Evolutionary conservation across 495 filamentous ascomycete genomes (phyloP).

Genomic region (Mytilinidion resinicola): DNA sequence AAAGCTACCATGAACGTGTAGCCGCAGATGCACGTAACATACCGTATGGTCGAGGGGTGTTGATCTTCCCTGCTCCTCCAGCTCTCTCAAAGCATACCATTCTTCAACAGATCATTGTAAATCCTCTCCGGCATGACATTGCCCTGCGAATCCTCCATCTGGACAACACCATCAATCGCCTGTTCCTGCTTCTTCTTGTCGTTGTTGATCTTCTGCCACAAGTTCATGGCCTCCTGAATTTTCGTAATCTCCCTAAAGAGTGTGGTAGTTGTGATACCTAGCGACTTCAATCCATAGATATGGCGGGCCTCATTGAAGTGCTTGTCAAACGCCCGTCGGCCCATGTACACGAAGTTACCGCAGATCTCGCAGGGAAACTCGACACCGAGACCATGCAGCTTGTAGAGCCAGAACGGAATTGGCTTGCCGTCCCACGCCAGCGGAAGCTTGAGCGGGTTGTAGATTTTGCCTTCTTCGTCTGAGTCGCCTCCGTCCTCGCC

Average conservation of each 20-base stretch:
- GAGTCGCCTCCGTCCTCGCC: conserved; percentile 43
- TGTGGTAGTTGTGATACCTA: conserved; percentile 87
- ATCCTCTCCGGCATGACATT: conserved; percentile 99
- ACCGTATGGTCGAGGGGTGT: no score
- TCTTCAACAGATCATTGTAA: conserved; percentile 76
- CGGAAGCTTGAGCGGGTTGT: conserved; percentile 93
- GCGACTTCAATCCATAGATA: conserved; percentile 84
- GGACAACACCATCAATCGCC: conserved; percentile 73
- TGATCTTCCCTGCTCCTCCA: no score
- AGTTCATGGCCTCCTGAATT: conserved; percentile 76
- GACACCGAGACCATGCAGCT: conserved; percentile 88
- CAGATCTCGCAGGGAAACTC: conserved; percentile 96
- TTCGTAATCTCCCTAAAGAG: conserved; percentile 90
- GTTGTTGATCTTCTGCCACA: conserved; percentile 90
- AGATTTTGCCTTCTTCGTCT: conserved; percentile 72
- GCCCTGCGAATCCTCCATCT: conserved; percentile 97
- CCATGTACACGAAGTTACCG: conserved; percentile 97
- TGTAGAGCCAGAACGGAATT: conserved; percentile 98
- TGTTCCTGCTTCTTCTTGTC: conserved; percentile 75
- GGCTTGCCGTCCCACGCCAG: conserved; percentile 97
- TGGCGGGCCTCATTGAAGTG: conserved; percentile 93
- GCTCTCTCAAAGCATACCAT: conserved; percentile 53
- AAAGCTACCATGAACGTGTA: no score
- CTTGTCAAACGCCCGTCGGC: conserved; percentile 91
- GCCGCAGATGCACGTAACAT: no score